Conservation (phyloP, 1,139 yeast genomes). For the Yamadazyma oceani region DNA sequence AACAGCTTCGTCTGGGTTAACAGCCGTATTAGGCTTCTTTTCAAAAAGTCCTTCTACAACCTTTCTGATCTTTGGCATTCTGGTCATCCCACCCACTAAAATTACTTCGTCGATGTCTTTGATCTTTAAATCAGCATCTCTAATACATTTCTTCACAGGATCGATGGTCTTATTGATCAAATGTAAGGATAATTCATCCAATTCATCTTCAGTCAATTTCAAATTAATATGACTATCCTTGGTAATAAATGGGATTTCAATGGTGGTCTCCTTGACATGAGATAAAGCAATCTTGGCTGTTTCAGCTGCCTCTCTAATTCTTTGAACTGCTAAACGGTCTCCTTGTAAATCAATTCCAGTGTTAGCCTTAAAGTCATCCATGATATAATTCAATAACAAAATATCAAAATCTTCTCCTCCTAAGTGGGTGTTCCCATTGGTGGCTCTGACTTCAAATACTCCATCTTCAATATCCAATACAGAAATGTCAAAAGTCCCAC, state of each 20-base stretch:
- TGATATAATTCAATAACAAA: constrained; percentile 52
- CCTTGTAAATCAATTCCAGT: constrained; percentile 46
- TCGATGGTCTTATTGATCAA: constrained; percentile 61
- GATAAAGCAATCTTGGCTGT: constrained; percentile 69
- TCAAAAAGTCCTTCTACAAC: constrained; percentile 58
- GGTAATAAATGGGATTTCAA: constrained; percentile 64
- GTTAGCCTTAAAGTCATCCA: constrained; percentile 44
- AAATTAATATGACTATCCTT: constrained; percentile 52
- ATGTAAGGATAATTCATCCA: constrained; percentile 62
- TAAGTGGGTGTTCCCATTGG: constrained; percentile 82
- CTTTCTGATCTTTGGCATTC: constrained; percentile 73
- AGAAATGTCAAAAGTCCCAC: constrained; percentile 83
- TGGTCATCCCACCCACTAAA: constrained; percentile 82
- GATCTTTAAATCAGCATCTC: constrained; percentile 65
- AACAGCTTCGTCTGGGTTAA: constrained; percentile 84
- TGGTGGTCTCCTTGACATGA: constrained; percentile 53
- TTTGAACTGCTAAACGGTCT: constrained; percentile 56
- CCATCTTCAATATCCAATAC: constrained; percentile 78
- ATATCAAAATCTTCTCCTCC: constrained; percentile 86
- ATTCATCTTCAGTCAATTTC: constrained; percentile 57
- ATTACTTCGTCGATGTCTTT: constrained; percentile 70
- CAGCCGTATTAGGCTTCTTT: constrained; percentile 60
- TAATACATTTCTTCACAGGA: constrained; percentile 66
- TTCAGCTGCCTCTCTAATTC: constrained; percentile 73
- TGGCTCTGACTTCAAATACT: constrained; percentile 76